phyloP scores from a whole-genome alignment of 371 early-diverging fungal genomes.

The Mucor saturninus region DNA sequence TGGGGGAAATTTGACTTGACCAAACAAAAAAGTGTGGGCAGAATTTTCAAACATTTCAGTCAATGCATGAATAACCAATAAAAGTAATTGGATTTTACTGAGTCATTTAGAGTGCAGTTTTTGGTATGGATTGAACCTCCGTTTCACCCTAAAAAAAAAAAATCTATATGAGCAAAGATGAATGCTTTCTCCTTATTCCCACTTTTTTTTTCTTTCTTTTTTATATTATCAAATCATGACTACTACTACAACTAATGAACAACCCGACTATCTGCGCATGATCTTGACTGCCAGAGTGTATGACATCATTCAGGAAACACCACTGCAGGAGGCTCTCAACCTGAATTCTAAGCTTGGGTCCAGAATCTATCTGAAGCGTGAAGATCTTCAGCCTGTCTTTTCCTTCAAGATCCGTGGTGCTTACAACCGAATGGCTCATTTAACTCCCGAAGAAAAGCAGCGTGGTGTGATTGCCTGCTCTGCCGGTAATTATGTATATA shows the following conservation, averaged over 20 bases:
- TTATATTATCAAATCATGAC: background rate
- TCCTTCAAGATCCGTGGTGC: conserved; percentile 98
- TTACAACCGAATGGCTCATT: conserved; percentile 86
- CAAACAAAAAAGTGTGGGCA: no score
- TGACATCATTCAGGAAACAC: conserved; percentile 92
- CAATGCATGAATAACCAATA: conserved; percentile 10
- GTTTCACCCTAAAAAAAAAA: background rate
- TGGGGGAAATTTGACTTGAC: background rate
- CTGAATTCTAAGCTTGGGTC: conserved; percentile 74
- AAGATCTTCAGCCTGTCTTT: conserved; percentile 96
- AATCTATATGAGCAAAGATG: background rate
- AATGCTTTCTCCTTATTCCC: background rate
- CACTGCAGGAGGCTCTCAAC: conserved; percentile 82
- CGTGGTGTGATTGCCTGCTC: conserved; percentile 95
- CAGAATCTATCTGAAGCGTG: conserved; percentile 87
- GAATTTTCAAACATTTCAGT: background rate
- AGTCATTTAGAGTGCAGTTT: conserved; percentile 20
- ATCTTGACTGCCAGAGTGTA: conserved; percentile 91
- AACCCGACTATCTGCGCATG: conserved; percentile 82
- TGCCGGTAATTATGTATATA: conserved; percentile 63
- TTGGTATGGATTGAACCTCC: background rate
- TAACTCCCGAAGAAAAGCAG: conserved; percentile 76
- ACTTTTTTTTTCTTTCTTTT: background rate
- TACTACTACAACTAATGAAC: background rate
- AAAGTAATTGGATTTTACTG: conserved; percentile 25